phyloP scores from a whole-genome alignment of 1,139 yeast genomes.

The Hyphopichia fennica region DNA sequence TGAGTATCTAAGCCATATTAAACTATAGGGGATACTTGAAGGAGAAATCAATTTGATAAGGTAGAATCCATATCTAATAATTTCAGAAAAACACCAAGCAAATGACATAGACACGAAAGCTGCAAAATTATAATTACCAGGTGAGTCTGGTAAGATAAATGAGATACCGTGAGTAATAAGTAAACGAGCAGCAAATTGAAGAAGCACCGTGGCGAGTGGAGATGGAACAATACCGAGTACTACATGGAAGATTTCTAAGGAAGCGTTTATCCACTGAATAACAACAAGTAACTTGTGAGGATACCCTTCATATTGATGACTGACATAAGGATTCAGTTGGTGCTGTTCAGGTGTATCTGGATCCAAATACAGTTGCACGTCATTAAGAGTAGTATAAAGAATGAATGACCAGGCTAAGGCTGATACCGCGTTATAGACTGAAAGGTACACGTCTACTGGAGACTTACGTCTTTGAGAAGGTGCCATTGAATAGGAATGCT shows the following conservation, averaged over 20 bases:
- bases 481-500: too few species aligned
- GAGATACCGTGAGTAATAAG: conserved; percentile 34
- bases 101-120: conserved; percentile 26
- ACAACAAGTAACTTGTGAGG: conserved; percentile 33
- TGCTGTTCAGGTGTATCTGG: not conserved
- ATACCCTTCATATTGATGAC: conserved; percentile 12
- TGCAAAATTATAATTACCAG: conserved; percentile 27
- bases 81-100: conserved; percentile 39
- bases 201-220: conserved; percentile 26
- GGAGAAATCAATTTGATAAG: conserved; percentile 14
- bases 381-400: conserved; percentile 15
- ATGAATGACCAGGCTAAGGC: conserved; percentile 69
- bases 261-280: conserved; percentile 31
- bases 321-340: conserved; percentile 10
- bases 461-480: not conserved
- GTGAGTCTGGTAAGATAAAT: conserved; percentile 28
- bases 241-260: conserved; percentile 27
- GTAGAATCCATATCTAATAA: conserved; percentile 33
- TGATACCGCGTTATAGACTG: conserved; percentile 62
- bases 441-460: conserved; percentile 14
- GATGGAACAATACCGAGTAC: conserved; percentile 29
- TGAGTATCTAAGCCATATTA: conserved; percentile 35
- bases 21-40: conserved; percentile 16
- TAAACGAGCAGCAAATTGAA: conserved; percentile 36
- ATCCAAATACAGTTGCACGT: conserved; percentile 10